Conservation (phyloP, 345 rosid species). For the Atalantia buxifolia region DNA sequence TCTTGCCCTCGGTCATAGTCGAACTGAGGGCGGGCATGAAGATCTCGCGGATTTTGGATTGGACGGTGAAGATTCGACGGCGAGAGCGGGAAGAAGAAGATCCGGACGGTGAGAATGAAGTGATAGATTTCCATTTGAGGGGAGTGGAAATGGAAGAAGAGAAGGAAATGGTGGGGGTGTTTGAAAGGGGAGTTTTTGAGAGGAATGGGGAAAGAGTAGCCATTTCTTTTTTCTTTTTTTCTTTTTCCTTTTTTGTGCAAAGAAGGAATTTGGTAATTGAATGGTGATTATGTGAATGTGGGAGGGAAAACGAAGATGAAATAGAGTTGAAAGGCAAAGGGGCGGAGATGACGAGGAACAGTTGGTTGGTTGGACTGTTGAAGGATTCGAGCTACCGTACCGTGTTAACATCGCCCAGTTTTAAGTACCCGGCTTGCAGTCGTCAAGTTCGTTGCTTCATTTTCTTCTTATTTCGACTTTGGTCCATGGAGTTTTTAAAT, state of each 20-base stretch:
- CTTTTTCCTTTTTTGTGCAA: constrained; percentile 4
- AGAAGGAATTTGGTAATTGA: neutral
- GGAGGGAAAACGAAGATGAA: neutral
- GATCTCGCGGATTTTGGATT: constrained; percentile 89
- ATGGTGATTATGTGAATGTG: constrained; percentile 10
- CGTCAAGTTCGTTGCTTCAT: neutral
- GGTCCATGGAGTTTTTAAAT: neutral
- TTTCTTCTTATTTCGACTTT: neutral
- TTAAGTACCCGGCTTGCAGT: neutral
- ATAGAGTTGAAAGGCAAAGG: constrained; percentile 19
- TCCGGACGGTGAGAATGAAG: constrained; percentile 21
- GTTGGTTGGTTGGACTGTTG: constrained; percentile 45
- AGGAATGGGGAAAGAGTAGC: constrained; percentile 40
- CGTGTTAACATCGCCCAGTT: constrained; percentile 39
- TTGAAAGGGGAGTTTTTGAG: constrained; percentile 8
- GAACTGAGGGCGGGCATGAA: constrained; percentile 99
- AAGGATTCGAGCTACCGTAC: constrained; percentile 32
- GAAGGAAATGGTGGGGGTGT: constrained; percentile 18
- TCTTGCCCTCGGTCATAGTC: constrained; percentile 99
- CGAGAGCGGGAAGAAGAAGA: constrained; percentile 15
- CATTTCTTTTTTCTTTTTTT: constrained; percentile 23
- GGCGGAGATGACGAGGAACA: constrained; percentile 89
- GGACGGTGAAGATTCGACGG: constrained; percentile 37
- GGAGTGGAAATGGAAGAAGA: constrained; percentile 38
- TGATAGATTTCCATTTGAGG: constrained; percentile 29